Base-by-base conservation (phyloP, 805 yeast species). In the Candida boidinii region DNA sequence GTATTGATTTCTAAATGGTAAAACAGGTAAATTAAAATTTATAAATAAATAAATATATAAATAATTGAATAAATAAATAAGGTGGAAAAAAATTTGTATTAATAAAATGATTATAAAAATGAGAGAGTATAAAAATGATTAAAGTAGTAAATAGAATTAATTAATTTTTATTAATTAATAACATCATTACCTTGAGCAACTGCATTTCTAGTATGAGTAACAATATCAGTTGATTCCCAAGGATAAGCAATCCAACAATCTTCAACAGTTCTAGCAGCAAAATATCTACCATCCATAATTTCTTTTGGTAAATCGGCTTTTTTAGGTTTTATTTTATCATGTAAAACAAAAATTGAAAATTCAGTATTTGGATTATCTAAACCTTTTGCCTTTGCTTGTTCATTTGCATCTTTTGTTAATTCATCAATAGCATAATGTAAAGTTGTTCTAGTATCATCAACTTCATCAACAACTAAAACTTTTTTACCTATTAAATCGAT, bases 401-500 rank as follows among this genome's bases (percentile, higher is more conserved):
- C 69, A 31, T 60, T 58, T 28, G 83, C 77, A 42, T 74, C 81
- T 53, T 77, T 75, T 53, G 76, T 70, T 41, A 85, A 64, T 57
- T 85, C 95, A 9, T 75, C 64, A 25, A 84, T 71, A 3, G 94
- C 94, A 50, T 84, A 85, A 53, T 82, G 90, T 36, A 85, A 63
- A 2, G 95, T 85, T 33, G 95, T 85, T 67, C 95, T 79, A 17
- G 94, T 83, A 54, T 85, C 95, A 56, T 85, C 95, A 29, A 85
- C 95, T 62, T 85, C 95, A 56, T 85, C 95, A 23, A 85, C 92
- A 47, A 85, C 82, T 43, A 85, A 60, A 24, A 85, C 68, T 52
- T 76, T 78, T 59, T 84, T 85, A 45, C 94, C 94, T 37, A 85
- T 78, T 41, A 85, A 66, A 31, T 66, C 69, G 33, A 82, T 62